phyloP scores from a whole-genome alignment of 805 yeast species.

The Ogataea haglerorum region DNA sequence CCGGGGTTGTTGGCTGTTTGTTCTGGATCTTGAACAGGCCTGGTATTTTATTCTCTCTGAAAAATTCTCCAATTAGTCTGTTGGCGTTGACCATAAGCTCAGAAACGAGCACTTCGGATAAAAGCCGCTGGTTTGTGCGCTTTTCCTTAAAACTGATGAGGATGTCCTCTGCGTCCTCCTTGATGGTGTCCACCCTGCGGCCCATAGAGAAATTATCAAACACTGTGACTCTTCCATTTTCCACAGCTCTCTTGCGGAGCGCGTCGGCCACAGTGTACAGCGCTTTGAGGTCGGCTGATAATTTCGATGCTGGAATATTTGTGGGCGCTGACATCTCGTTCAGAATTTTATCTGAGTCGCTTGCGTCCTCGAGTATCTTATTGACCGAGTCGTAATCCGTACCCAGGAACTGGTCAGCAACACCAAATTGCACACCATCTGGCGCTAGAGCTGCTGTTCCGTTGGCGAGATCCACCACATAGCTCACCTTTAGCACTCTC shows the following conservation, averaged over 20 bases:
- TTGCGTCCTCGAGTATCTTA: slow-evolving; percentile 36
- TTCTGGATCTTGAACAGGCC: slow-evolving; percentile 44
- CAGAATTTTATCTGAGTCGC: slow-evolving; percentile 8
- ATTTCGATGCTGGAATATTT: neutral
- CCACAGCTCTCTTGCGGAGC: slow-evolving; percentile 32
- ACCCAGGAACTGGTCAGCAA: slow-evolving; percentile 44
- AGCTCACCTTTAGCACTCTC: slow-evolving; percentile 45
- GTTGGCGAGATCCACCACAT: slow-evolving; percentile 29
- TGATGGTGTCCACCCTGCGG: slow-evolving; percentile 22
- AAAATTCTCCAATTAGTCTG: slow-evolving; percentile 50
- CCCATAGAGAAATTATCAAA: slow-evolving; percentile 21
- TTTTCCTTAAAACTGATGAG: slow-evolving; percentile 5
- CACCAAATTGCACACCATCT: slow-evolving; percentile 37
- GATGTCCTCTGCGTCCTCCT: neutral
- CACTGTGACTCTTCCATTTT: slow-evolving; percentile 35
- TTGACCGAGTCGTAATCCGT: slow-evolving; percentile 68
- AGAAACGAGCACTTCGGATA: slow-evolving; percentile 65
- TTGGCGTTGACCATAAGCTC: slow-evolving; percentile 85
- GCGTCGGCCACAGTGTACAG: slow-evolving; percentile 33
- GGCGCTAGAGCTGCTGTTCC: slow-evolving; percentile 17
- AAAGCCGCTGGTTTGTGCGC: slow-evolving; percentile 23
- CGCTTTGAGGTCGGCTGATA: slow-evolving; percentile 22
- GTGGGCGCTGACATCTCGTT: neutral
- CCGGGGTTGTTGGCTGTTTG: slow-evolving; percentile 20
- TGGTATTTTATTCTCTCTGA: slow-evolving; percentile 42